These are phyloP conservation scores for Hypoxylon fragiforme DNA, from an alignment of 495 filamentous ascomycete species.

Conservation along the genomic window DNA sequence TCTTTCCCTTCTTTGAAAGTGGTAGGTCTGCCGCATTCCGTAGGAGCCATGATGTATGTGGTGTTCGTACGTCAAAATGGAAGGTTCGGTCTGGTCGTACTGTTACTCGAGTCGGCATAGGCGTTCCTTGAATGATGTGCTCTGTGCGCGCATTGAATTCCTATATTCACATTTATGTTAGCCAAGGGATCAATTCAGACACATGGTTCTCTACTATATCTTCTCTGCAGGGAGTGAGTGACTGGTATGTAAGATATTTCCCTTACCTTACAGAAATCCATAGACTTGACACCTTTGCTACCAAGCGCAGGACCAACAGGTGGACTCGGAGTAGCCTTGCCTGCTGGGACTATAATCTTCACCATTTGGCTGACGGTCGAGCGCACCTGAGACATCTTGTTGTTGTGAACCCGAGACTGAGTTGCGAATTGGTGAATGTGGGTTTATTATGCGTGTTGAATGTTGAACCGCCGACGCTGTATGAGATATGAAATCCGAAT, in stretches of 20 bases:
- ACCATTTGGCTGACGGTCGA: constrained; percentile 81
- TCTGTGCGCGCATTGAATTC: constrained; percentile 97
- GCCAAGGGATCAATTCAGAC: neutral
- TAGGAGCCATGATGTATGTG: constrained; percentile 85
- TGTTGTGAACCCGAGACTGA: no score
- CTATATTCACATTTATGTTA: constrained; percentile 47
- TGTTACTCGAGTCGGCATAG: constrained; percentile 86
- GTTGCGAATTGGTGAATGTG: no score
- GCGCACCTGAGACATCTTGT: constrained; percentile 77
- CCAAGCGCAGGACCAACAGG: constrained; percentile 96
- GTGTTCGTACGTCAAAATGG: constrained; percentile 89
- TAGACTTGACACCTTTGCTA: constrained; percentile 97
- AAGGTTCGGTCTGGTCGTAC: constrained; percentile 94
- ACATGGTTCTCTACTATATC: neutral
- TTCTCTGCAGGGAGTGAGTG: no score
- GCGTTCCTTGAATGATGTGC: constrained; percentile 79
- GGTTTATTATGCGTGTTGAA: neutral
- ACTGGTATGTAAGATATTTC: no score
- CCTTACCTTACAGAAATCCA: constrained; percentile 98
- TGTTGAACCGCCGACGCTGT: constrained; percentile 1
- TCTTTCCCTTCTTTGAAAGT: constrained; percentile 71
- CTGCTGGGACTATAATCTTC: constrained; percentile 96
- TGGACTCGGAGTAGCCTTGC: constrained; percentile 95
- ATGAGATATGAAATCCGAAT: neutral
- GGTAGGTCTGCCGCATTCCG: constrained; percentile 78